Percentiles rank a stretch among this genome's conserved stretches.
Evolutionary conservation across 2,329 filamentous ascomycete genomes (phyloP).

Genomic region (Paradendryphiella salina): DNA sequence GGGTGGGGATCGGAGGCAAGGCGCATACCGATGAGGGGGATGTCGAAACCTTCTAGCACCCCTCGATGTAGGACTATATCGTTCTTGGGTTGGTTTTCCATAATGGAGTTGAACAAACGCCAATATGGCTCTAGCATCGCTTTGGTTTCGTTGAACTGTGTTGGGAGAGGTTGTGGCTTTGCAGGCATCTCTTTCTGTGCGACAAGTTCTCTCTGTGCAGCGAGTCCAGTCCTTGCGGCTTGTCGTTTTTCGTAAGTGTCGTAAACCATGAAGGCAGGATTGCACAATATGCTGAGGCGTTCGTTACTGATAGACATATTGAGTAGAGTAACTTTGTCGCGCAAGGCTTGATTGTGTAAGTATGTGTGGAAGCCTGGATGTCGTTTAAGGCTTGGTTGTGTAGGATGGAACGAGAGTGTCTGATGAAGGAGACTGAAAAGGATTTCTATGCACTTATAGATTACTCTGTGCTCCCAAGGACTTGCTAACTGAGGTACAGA

Average conservation of each 20-base stretch:
- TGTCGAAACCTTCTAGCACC: no score
- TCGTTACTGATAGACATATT: neutral
- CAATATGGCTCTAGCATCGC: conserved; percentile 5
- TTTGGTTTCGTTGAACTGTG: neutral
- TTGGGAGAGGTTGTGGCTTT: neutral
- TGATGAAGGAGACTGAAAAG: neutral
- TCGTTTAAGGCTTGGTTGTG: no score
- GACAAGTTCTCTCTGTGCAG: no score
- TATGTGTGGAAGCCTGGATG: no score
- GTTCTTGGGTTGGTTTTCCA: neutral
- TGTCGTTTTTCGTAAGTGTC: neutral
- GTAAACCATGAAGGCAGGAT: neutral
- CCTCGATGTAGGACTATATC: neutral
- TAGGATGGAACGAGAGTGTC: no score
- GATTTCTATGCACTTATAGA: neutral
- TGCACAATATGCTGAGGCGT: neutral
- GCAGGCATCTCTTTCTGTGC: no score
- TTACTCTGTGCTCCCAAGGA: neutral
- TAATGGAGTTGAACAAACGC: conserved; percentile 6
- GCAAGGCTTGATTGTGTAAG: no score
- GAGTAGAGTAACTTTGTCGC: no score
- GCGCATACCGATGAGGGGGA: no score
- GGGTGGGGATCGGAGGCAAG: no score
- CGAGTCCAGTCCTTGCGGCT: neutral
- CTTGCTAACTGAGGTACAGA: neutral